Evolutionary conservation across 139 green algal species (phyloP), one percentile per base, ranked within the genome.

Genomic region (Nannochloris sp.): DNA sequence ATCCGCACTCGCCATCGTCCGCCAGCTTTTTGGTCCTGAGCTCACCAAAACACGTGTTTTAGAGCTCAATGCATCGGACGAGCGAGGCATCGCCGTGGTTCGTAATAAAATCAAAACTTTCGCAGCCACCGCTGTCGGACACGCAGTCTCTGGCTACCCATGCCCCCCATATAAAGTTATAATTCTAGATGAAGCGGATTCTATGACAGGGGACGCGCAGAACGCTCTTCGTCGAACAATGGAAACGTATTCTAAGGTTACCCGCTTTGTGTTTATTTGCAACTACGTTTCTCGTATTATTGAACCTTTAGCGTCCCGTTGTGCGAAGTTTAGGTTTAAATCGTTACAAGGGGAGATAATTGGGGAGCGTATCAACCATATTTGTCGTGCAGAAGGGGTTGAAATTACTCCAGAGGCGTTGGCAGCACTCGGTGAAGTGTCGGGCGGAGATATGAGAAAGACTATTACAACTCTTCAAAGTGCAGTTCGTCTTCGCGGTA

Each of bases 211-310:
- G 39, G 88, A 96, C 48, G 89, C 89, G 8, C 92, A 99, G 72
- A 96, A 97, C 53, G 93, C 93, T n/a, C 85, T 99, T 59, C 78
- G 92, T 9, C 86, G 93, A 34, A 98, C 89, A 4, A 98, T 99
- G 92, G 93, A 99, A 82, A 81, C 81, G 0, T 87, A 96, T 84
- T 90, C 77, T 67, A 89, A 86, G 27, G 84, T 97, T 29, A 99
- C 93, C 0, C 83, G 93, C 59, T 99, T 99, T 66, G 79, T 90
- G 31, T 95, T 99, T 76, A 93, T 96, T 64, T 99, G 93, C 83
- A 99, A 99, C 81, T 99, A 99, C 64, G 86, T 99, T 31, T 90
- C 75, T n/a, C 85, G 90, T 59, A 97, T 99, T 78, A 99, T 99
- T 30, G 93, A 97, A 68, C 93, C 93, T 4, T 76, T 99, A 15